Evolutionary conservation across 2,329 filamentous ascomycete genomes (phyloP).

Genomic region (Colletotrichum phormii): DNA sequence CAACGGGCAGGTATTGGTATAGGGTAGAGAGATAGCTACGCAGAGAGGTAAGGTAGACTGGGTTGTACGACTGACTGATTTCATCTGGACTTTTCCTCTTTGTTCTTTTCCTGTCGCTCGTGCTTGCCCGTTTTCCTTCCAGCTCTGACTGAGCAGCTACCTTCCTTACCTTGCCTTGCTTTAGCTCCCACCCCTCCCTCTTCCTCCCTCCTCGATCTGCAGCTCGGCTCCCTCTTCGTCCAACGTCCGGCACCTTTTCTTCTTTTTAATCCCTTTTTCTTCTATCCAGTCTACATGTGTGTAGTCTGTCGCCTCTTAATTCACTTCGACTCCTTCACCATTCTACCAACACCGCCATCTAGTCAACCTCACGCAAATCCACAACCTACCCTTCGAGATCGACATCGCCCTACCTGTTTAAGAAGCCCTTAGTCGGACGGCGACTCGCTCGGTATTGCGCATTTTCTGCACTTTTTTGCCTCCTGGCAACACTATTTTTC

Average conservation of each 20-base stretch:
- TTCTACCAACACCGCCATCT: not conserved
- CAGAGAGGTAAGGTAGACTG: not conserved
- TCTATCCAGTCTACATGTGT: not conserved
- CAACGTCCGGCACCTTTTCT: not conserved
- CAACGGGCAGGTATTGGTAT: not conserved
- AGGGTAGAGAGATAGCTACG: not conserved
- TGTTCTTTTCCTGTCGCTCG: not conserved
- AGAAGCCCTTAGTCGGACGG: not conserved
- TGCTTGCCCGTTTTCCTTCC: not conserved
- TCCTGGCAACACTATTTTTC: not conserved
- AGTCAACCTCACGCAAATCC: not conserved
- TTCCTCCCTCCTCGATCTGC: not conserved
- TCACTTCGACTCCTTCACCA: not conserved
- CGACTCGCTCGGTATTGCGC: not conserved
- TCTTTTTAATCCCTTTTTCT: not conserved
- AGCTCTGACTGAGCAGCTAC: not conserved
- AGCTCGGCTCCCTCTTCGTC: not conserved
- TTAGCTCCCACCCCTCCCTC: slow-evolving; percentile 8
- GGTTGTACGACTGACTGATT: not conserved
- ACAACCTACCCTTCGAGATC: not conserved
- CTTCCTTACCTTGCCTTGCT: not conserved
- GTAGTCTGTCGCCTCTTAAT: not conserved
- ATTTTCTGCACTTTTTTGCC: not conserved
- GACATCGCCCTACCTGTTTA: not conserved
- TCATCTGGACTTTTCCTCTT: not conserved